Evolutionary conservation across 2,329 filamentous ascomycete species (phyloP).

Genomic region (Nothophaeocryptopus gaeumannii): DNA sequence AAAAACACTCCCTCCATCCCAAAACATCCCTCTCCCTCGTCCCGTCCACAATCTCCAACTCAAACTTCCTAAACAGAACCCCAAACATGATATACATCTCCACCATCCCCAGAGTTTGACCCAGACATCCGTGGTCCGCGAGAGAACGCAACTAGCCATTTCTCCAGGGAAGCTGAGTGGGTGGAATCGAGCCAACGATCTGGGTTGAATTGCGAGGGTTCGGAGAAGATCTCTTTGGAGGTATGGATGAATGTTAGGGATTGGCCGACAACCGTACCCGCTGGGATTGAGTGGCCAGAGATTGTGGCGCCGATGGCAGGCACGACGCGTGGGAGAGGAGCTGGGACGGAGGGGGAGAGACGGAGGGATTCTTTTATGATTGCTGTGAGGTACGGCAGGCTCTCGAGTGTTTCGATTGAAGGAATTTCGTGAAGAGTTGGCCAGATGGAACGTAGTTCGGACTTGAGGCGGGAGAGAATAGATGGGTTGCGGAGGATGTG

Average conservation of each 20-base stretch:
- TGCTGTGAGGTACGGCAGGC: conserved; percentile 50
- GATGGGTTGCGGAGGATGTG: conserved; percentile 39
- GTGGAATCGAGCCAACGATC: conserved; percentile 45
- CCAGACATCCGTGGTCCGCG: conserved; percentile 16
- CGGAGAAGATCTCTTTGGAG: conserved; percentile 47
- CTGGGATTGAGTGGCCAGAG: conserved; percentile 45
- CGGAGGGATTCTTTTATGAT: conserved; percentile 50
- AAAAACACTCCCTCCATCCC: conserved; percentile 18
- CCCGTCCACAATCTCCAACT: conserved; percentile 11
- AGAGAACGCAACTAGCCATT: conserved; percentile 16
- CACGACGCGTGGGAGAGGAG: conserved; percentile 46
- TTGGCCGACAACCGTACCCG: conserved; percentile 44
- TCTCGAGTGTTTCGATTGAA: conserved; percentile 14
- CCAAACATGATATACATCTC: conserved; percentile 19
- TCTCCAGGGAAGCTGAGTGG: conserved; percentile 7
- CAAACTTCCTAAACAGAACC: conserved; percentile 14
- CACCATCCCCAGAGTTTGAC: conserved; percentile 15
- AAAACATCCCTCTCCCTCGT: conserved; percentile 9
- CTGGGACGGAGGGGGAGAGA: conserved; percentile 44
- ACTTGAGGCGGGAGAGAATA: conserved; percentile 36
- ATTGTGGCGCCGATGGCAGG: conserved; percentile 46
- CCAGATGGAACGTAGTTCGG: conserved; percentile 35
- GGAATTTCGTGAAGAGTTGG: not conserved
- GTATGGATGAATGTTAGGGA: conserved; percentile 53
- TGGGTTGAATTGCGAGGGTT: conserved; percentile 47